Base-by-base conservation (phyloP, 2,329 filamentous ascomycete species). In the Parastagonospora avenae region DNA sequence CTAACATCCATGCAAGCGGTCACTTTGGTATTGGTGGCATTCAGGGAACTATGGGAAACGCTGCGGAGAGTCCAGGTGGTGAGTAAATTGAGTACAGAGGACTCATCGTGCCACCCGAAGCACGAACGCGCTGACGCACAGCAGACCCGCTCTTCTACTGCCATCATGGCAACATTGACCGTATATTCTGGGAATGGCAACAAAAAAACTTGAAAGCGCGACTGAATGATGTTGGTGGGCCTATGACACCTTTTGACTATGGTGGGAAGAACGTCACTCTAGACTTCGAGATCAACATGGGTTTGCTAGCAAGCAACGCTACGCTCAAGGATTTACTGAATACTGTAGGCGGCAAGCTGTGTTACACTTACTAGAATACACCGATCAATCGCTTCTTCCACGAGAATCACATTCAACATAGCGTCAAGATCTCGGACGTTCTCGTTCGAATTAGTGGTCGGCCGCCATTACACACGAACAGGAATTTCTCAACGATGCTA, bases 151-250 rank as follows among this genome's bases (percentile, higher is more conserved):
- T 70, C 4, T 78, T 72, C 58, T 77, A 66, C 38, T 57, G 76
- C 24, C 74, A 77, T 51, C 71, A 76, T 47, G 61, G 62, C 3
- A 72, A 73, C 43, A 52, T 77, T 2, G 74, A 76, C 50, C 66
- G 60, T 5, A 57, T 74, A 12, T 68, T 68, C 35, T 76, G 68
- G 63, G 9, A n/a, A 38, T 65, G 64, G 64, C 64, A 67, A 41
- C 57, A 63, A n/a, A 58, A 65, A 38, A 62, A 73, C 33, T 64
- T 72, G 2, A 48, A 51, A 1, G 59, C 55, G 2, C 63, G 74
- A 2, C 57, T 73, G 0, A 55, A 62, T 15, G 63, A 77, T 35
- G 68, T 77, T 11, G 72, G 71, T 1, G 73, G 74, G 1, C 70
- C 72, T 2, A 51, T 74, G 2, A 44, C 63, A 12, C 65, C 66